These are phyloP conservation scores for Neurospora sp. DNA, from an alignment of 495 filamentous ascomycete species.

Conservation along the genomic window DNA sequence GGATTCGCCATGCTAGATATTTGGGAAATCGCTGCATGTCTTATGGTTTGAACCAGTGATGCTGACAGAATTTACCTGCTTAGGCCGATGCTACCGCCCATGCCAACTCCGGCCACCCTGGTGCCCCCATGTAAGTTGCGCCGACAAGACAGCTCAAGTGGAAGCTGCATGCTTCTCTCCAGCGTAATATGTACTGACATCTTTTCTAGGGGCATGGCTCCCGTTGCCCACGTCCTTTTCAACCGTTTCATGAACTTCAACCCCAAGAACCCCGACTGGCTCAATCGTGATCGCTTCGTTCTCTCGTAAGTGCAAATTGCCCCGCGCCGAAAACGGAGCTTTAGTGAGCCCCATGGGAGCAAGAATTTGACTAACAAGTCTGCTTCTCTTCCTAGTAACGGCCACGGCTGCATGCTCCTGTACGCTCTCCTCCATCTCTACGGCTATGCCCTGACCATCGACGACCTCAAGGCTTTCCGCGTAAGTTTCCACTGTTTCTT, in stretches of 20 bases:
- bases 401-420: slow-evolving; percentile 98
- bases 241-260: slow-evolving; percentile 99
- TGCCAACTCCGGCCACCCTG: slow-evolving; percentile 96
- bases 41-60: not conserved
- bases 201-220: slow-evolving; percentile 72
- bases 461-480: slow-evolving; percentile 92
- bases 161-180: slow-evolving; percentile 1
- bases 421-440: slow-evolving; percentile 97
- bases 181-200: slow-evolving; percentile 12
- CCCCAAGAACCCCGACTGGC: slow-evolving; percentile 95
- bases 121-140: slow-evolving; percentile 72
- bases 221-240: slow-evolving; percentile 93
- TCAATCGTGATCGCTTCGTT: slow-evolving; percentile 96
- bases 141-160: not conserved
- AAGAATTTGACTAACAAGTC: not conserved
- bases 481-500: slow-evolving; percentile 42
- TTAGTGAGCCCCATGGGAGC: not conserved
- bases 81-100: slow-evolving; percentile 95
- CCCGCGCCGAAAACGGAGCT: not conserved
- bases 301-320: slow-evolving; percentile 75
- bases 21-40: not conserved
- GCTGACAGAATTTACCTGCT: slow-evolving; percentile 18
- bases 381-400: slow-evolving; percentile 54
- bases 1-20: not conserved
- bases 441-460: slow-evolving; percentile 74